Evolutionary conservation across 208 protist species (phyloP).

Genomic region (Crithidia sp.): DNA sequence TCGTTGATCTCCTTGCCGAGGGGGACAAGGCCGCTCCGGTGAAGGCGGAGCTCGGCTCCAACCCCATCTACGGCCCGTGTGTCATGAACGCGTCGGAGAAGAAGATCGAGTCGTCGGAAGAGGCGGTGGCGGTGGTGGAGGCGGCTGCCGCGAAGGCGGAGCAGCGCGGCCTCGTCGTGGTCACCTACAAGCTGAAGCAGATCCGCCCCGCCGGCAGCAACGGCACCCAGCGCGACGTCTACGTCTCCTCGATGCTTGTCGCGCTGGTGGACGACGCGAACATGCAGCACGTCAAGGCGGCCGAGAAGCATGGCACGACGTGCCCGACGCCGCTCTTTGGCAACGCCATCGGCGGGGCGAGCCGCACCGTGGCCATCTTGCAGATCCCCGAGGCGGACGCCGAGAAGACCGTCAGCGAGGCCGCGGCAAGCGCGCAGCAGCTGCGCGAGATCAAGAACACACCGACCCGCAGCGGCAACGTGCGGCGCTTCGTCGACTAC

Average conservation of each 20-base stretch:
- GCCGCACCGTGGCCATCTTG: conserved; percentile 52
- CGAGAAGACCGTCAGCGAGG: conserved; percentile 28
- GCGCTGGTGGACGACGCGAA: conserved; percentile 39
- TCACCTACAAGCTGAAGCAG: conserved; percentile 50
- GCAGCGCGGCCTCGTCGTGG: conserved; percentile 34
- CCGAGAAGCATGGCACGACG: conserved; percentile 29
- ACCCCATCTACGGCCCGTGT: conserved; percentile 61
- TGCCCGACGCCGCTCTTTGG: conserved; percentile 46
- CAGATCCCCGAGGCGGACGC: conserved; percentile 35
- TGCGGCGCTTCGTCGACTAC: conserved; percentile 81
- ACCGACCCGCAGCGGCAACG: conserved; percentile 76
- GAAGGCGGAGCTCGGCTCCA: conserved; percentile 49
- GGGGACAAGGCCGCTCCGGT: conserved; percentile 16
- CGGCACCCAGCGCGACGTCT: conserved; percentile 37
- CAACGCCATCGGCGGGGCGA: conserved; percentile 59
- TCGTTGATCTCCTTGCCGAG: conserved; percentile 38
- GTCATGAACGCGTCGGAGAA: conserved; percentile 55
- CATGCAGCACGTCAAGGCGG: conserved; percentile 32
- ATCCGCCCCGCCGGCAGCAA: conserved; percentile 24
- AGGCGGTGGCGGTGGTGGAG: conserved; percentile 38
- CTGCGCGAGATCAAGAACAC: conserved; percentile 68
- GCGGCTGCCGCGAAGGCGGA: conserved; percentile 29
- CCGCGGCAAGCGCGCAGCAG: conserved; percentile 13
- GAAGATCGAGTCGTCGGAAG: conserved; percentile 28
- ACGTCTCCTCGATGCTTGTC: conserved; percentile 48